These are phyloP conservation scores for Aspergillus transmontanensis DNA, from an alignment of 2,329 filamentous ascomycete species.

Conservation along the genomic window DNA sequence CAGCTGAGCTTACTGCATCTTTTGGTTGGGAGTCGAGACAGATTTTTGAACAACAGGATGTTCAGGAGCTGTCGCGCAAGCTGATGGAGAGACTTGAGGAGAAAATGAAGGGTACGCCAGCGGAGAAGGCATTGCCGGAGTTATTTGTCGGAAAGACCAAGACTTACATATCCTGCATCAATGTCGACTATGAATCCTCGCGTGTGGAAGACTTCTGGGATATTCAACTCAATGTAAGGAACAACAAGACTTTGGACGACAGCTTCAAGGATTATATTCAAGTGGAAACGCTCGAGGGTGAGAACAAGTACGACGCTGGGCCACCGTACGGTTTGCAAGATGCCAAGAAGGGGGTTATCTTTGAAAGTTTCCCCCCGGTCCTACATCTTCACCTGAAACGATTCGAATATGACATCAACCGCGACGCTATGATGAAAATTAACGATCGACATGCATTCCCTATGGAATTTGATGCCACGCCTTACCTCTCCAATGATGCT, in stretches of 20 bases:
- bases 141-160: constrained; percentile 98
- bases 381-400: constrained; percentile 94
- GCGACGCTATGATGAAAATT: constrained; percentile 98
- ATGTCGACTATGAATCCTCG: constrained; percentile 96
- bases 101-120: constrained; percentile 95
- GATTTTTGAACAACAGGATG: constrained; percentile 98
- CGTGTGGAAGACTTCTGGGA: constrained; percentile 98
- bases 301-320: constrained; percentile 96
- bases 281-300: constrained; percentile 94
- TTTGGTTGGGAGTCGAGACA: constrained; percentile 98
- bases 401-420: constrained; percentile 95
- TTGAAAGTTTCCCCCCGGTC: constrained; percentile 91
- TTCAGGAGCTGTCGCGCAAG: constrained; percentile 93
- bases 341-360: constrained; percentile 96
- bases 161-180: constrained; percentile 98
- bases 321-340: constrained; percentile 91
- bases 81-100: constrained; percentile 97
- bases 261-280: constrained; percentile 97
- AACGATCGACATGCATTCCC: constrained; percentile 54
- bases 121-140: constrained; percentile 82
- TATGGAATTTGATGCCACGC: constrained; percentile 64
- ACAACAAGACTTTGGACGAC: constrained; percentile 88
- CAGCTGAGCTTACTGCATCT: constrained; percentile 89
- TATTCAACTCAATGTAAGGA: constrained; percentile 93
- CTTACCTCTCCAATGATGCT: constrained; percentile 82